A percentile compares a stretch with the other conserved stretches of the same genome.
Evolutionary conservation across 192 early-diverging fungal genomes (phyloP).

Genomic region (Rhizophagus sp.): DNA sequence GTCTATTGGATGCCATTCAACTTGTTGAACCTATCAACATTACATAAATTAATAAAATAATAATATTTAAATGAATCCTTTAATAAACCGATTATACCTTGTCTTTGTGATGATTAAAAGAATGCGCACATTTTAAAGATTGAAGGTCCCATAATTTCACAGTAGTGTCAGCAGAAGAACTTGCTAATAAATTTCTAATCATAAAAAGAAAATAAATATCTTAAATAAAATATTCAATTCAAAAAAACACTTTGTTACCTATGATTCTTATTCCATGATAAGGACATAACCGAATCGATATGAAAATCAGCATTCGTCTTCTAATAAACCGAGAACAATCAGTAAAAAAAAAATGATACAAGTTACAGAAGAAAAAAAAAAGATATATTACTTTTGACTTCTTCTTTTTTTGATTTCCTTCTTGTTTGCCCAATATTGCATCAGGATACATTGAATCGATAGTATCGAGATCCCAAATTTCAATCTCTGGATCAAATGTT

Average conservation of each 20-base stretch:
- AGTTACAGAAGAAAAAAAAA: neutral
- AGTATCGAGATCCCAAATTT: slow-evolving; percentile 97
- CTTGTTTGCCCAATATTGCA: slow-evolving; percentile 77
- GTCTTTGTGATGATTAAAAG: slow-evolving; percentile 82
- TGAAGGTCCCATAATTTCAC: slow-evolving; percentile 98
- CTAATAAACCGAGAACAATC: slow-evolving; percentile 14
- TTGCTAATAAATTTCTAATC: slow-evolving; percentile 70
- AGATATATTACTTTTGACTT: slow-evolving; percentile 12
- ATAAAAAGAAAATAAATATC: neutral
- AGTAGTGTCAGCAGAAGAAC: slow-evolving; percentile 94
- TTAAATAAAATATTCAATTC: neutral
- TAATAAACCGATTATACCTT: slow-evolving; percentile 50
- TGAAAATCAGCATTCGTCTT: slow-evolving; percentile 79
- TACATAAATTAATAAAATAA: slow-evolving; percentile 5
- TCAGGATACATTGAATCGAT: slow-evolving; percentile 92
- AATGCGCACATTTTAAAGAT: slow-evolving; percentile 68
- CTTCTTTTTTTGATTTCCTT: slow-evolving; percentile 49
- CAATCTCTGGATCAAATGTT: slow-evolving; percentile 97
- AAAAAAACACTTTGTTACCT: slow-evolving; percentile 27
- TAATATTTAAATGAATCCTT: neutral
- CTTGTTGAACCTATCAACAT: slow-evolving; percentile 64
- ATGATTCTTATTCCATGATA: slow-evolving; percentile 89
- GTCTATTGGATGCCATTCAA: slow-evolving; percentile 90
- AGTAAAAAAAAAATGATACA: neutral
- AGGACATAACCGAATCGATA: slow-evolving; percentile 91